These are phyloP conservation scores for Wickerhamiella siamensis DNA, from an alignment of 805 yeast species.

Conservation along the genomic window DNA sequence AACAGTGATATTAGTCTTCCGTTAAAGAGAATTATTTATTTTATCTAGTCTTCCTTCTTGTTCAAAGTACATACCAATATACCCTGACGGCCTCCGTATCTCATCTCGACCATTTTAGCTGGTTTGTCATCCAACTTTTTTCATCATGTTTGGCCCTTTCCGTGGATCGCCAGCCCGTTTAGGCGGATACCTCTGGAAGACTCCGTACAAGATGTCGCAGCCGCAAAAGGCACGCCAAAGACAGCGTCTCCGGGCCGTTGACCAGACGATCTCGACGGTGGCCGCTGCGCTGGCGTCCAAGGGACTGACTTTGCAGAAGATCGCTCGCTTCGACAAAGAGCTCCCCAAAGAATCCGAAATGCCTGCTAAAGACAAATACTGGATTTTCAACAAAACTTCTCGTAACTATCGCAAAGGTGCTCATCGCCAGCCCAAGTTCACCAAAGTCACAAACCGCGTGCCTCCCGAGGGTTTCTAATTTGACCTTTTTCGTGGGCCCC, in stretches of 20 bases:
- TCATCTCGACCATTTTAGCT: too few species aligned
- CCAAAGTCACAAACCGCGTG: conserved; percentile 64
- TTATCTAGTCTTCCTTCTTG: too few species aligned
- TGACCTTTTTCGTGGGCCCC: background rate
- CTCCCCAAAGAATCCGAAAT: conserved; percentile 72
- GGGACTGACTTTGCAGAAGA: conserved; percentile 24
- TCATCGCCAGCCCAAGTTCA: conserved; percentile 75
- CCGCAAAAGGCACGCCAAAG: conserved; percentile 77
- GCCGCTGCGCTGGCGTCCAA: conserved; percentile 33
- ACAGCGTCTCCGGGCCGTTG: conserved; percentile 69
- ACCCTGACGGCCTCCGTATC: too few species aligned
- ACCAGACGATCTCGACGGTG: conserved; percentile 55
- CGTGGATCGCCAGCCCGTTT: conserved; percentile 39
- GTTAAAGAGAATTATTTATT: too few species aligned
- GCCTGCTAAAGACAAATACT: conserved; percentile 72
- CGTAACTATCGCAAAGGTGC: conserved; percentile 76
- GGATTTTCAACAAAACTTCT: conserved; percentile 62
- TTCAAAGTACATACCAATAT: too few species aligned
- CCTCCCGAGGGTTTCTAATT: conserved; percentile 55
- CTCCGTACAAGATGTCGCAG: conserved; percentile 63
- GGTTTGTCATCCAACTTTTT: background rate
- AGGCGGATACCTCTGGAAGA: conserved; percentile 73
- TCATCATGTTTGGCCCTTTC: conserved; percentile 61
- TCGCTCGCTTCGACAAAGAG: conserved; percentile 28
- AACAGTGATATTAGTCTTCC: too few species aligned